A percentile compares a stretch with the other conserved stretches of the same genome.
phyloP scores from a whole-genome alignment of 495 filamentous ascomycete genomes.

The Mytilinidion resinicola region DNA sequence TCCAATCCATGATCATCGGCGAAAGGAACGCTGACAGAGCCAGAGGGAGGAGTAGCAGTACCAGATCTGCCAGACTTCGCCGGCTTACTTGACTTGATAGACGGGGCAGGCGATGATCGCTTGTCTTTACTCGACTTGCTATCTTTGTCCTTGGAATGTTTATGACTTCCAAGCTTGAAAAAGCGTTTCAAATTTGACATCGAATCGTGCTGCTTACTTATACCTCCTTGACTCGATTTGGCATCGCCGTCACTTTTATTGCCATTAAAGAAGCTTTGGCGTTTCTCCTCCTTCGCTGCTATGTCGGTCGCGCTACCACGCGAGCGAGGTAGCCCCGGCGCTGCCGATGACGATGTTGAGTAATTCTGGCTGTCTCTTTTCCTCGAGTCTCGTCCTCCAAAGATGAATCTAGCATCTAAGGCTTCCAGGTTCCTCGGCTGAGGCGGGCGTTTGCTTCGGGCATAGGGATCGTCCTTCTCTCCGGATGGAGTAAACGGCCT shows the following conservation, averaged over 20 bases:
- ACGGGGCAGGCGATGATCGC: slow-evolving; percentile 54
- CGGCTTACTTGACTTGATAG: slow-evolving; percentile 23
- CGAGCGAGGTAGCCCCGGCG: slow-evolving; percentile 39
- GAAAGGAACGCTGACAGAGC: slow-evolving; percentile 70
- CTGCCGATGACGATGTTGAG: slow-evolving; percentile 33
- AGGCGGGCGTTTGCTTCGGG: slow-evolving; percentile 69
- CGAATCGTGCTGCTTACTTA: slow-evolving; percentile 62
- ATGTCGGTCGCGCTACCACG: slow-evolving; percentile 3
- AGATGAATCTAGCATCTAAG: slow-evolving; percentile 82
- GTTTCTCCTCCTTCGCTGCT: slow-evolving; percentile 36
- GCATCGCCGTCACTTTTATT: slow-evolving; percentile 45
- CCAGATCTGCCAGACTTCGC: slow-evolving; percentile 37
- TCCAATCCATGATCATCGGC: slow-evolving; percentile 87
- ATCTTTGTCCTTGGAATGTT: slow-evolving; percentile 35
- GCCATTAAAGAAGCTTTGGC: slow-evolving; percentile 39
- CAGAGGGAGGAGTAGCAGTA: slow-evolving; percentile 51
- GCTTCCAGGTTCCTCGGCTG: slow-evolving; percentile 60
- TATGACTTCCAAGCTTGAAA: slow-evolving; percentile 63
- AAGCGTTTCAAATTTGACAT: slow-evolving; percentile 95
- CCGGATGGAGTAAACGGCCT: slow-evolving; percentile 71
- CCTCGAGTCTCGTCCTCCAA: slow-evolving; percentile 53
- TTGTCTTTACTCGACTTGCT: slow-evolving; percentile 46
- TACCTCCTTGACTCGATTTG: slow-evolving; percentile 9
- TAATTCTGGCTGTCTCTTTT: slow-evolving; percentile 37
- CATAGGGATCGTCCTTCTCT: slow-evolving; percentile 83